Evolutionary conservation across 768 basidiomycete species (phyloP).

Genomic region (Cubamyces sp.): DNA sequence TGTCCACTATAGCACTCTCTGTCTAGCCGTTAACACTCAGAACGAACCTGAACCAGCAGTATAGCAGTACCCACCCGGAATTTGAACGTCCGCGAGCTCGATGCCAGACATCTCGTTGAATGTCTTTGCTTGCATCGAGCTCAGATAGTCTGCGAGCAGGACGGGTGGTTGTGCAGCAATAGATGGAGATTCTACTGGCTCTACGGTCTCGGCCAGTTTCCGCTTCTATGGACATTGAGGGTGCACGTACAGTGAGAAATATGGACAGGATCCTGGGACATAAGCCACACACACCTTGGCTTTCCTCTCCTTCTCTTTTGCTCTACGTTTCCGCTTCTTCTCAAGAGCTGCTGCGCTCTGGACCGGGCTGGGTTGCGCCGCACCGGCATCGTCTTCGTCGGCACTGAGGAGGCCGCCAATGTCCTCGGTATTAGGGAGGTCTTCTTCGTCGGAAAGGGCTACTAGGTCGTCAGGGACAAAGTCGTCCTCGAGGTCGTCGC

Average conservation of each 20-base stretch:
- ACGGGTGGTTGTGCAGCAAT: slow-evolving; percentile 61
- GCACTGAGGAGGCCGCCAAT: slow-evolving; percentile 47
- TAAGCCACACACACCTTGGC: slow-evolving; percentile 52
- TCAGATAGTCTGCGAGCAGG: slow-evolving; percentile 64
- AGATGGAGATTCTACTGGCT: slow-evolving; percentile 44
- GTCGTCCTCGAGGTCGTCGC: slow-evolving; percentile 87
- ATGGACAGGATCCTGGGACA: not conserved
- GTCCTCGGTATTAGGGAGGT: slow-evolving; percentile 40
- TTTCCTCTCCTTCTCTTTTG: slow-evolving; percentile 74
- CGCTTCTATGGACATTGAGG: slow-evolving; percentile 51
- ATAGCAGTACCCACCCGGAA: slow-evolving; percentile 65
- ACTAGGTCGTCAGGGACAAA: slow-evolving; percentile 73
- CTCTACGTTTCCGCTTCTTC: slow-evolving; percentile 75
- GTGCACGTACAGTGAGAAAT: slow-evolving; percentile 15
- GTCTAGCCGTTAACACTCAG: slow-evolving; percentile 52
- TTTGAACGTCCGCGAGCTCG: slow-evolving; percentile 78
- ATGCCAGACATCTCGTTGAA: slow-evolving; percentile 71
- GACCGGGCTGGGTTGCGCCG: slow-evolving; percentile 27
- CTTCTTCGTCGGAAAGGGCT: slow-evolving; percentile 65
- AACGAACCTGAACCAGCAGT: slow-evolving; percentile 14
- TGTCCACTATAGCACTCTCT: slow-evolving; percentile 79
- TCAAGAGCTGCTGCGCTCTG: slow-evolving; percentile 34
- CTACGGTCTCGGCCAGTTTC: slow-evolving; percentile 56
- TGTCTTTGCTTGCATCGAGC: slow-evolving; percentile 67
- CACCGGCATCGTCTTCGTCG: slow-evolving; percentile 45